Evolutionary conservation across 1,139 yeast species (phyloP).

Genomic region (Diutina catenulata): DNA sequence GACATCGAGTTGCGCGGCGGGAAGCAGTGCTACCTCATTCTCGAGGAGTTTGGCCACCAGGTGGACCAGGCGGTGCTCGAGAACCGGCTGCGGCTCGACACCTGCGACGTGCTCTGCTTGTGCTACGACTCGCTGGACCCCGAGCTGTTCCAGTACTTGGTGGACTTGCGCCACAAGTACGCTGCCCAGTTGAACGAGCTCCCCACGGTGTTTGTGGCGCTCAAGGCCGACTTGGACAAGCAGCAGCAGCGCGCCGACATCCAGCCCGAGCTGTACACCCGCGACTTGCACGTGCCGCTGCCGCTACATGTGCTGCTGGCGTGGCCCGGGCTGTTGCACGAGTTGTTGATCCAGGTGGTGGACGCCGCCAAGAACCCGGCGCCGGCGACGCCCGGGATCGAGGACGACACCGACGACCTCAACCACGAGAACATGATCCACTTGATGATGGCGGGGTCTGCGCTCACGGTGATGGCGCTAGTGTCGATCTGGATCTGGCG

Average conservation of each 20-base stretch:
- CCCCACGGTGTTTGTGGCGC: conserved; percentile 81
- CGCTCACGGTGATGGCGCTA: conserved; percentile 49
- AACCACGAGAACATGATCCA: conserved; percentile 35
- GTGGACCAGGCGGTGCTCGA: conserved; percentile 73
- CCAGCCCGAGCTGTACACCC: conserved; percentile 82
- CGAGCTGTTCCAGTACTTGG: conserved; percentile 76
- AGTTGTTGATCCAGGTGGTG: conserved; percentile 74
- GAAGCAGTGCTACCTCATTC: conserved; percentile 80
- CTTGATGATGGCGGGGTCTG: conserved; percentile 50
- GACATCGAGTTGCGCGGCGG: conserved; percentile 95
- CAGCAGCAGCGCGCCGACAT: conserved; percentile 81
- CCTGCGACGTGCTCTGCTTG: conserved; percentile 84
- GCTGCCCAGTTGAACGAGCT: conserved; percentile 47
- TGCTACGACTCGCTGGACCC: conserved; percentile 94
- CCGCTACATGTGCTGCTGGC: conserved; percentile 81
- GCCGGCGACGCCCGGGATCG: conserved; percentile 70
- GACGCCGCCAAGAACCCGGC: conserved; percentile 81
- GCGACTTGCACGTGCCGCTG: conserved; percentile 45
- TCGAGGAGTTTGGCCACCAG: conserved; percentile 87
- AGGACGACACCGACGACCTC: conserved; percentile 48
- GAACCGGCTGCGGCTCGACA: conserved; percentile 58
- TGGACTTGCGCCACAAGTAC: conserved; percentile 50
- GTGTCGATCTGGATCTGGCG: conserved; percentile 53
- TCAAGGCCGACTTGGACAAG: conserved; percentile 89
- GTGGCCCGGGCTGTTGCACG: conserved; percentile 82